These are phyloP conservation scores for Pythium coloratum DNA, from an alignment of 352 stramenopile species.

Conservation along the genomic window DNA sequence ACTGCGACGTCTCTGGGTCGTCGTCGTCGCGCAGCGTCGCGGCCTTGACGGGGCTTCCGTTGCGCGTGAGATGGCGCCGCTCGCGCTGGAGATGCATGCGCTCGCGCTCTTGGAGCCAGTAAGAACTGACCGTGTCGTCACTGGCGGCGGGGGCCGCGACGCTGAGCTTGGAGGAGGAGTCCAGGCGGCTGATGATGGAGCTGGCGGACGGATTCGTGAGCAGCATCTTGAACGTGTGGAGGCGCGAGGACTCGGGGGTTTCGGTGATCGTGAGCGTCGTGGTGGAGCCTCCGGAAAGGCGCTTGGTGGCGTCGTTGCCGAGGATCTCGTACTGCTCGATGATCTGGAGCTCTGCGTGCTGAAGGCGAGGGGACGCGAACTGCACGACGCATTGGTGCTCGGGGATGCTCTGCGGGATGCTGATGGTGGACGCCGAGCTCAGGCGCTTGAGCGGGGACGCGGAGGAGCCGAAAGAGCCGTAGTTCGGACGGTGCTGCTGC, in stretches of 20 bases:
- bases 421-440: conserved; percentile 36
- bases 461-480: conserved; percentile 53
- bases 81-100: conserved; percentile 36
- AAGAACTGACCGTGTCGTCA: conserved; percentile 44
- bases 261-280: conserved; percentile 33
- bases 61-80: conserved; percentile 11
- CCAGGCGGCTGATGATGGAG: not conserved
- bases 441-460: conserved; percentile 13
- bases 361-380: conserved; percentile 46
- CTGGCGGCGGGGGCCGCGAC: conserved; percentile 14
- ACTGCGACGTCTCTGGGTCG: conserved; percentile 16
- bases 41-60: conserved; percentile 24
- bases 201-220: conserved; percentile 14
- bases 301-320: not conserved
- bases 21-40: conserved; percentile 14
- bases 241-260: not conserved
- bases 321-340: conserved; percentile 9
- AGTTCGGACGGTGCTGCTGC: conserved; percentile 38
- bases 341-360: conserved; percentile 5
- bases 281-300: not conserved
- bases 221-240: conserved; percentile 31
- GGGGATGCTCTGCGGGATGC: conserved; percentile 74
- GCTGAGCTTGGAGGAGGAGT: not conserved
- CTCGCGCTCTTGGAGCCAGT: conserved; percentile 78
- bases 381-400: conserved; percentile 68